Conservation (phyloP, 257 asterid species). For the Nyctanthes arbortristis region DNA sequence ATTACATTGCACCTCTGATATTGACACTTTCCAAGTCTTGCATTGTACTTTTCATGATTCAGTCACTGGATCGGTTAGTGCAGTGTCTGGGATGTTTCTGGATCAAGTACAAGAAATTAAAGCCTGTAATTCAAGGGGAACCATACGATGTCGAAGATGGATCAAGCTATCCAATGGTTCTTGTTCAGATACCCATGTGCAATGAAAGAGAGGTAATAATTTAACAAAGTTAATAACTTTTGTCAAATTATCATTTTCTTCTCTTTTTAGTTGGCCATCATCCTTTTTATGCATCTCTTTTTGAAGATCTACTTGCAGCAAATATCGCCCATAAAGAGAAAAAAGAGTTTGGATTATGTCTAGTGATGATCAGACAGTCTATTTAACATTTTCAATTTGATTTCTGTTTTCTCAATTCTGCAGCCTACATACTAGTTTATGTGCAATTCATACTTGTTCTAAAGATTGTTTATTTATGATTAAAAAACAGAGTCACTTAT, state of each 20-base stretch:
- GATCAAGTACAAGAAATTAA: conserved; percentile 63
- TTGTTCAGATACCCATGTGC: conserved; percentile 96
- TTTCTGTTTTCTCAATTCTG: too few relatives aligned
- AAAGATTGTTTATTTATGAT: background rate
- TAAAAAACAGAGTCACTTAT: background rate
- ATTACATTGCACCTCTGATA: conserved; percentile 68
- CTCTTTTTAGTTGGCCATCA: background rate
- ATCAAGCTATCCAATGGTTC: conserved; percentile 75
- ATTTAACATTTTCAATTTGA: background rate
- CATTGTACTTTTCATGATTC: conserved; percentile 73
- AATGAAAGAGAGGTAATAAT: conserved; percentile 81
- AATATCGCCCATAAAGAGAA: background rate
- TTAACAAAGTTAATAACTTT: background rate
- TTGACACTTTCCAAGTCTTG: conserved; percentile 62
- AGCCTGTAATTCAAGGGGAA: conserved; percentile 48
- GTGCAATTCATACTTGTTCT: background rate
- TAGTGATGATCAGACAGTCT: too few relatives aligned
- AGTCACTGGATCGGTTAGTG: conserved; percentile 67
- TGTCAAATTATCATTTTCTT: background rate
- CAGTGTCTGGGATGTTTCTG: conserved; percentile 81
- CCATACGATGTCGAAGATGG: conserved; percentile 60
- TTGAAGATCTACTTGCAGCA: background rate
- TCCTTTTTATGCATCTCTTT: background rate
- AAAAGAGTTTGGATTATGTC: too few relatives aligned
- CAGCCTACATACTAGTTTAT: too few relatives aligned